Evolutionary conservation across 306 rosid species (phyloP).

Genomic region (Dalbergia cultrata): DNA sequence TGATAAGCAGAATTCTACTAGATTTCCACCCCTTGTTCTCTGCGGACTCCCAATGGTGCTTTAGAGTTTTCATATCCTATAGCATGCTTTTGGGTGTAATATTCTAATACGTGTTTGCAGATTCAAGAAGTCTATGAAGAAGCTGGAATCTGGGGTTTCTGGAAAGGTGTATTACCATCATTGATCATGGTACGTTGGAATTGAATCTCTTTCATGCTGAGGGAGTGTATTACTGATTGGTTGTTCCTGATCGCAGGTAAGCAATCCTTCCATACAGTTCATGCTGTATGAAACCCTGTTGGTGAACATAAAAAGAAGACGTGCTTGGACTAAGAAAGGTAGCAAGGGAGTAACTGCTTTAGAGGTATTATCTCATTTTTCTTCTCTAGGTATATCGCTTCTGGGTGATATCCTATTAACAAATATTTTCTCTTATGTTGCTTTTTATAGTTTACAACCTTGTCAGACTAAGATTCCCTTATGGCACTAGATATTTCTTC

Average conservation of each 20-base stretch:
- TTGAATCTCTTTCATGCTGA: conserved; percentile 41
- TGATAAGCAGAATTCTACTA: neutral
- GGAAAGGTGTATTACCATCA: conserved; percentile 94
- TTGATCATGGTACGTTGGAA: conserved; percentile 85
- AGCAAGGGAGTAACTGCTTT: conserved; percentile 69
- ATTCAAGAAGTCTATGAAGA: conserved; percentile 83
- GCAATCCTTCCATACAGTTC: conserved; percentile 98
- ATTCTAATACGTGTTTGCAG: conserved; percentile 53
- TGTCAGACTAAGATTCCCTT: conserved; percentile 43
- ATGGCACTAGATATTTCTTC: conserved; percentile 76
- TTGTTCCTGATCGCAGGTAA: conserved; percentile 71
- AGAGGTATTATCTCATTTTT: conserved; percentile 66
- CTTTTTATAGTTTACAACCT: conserved; percentile 12
- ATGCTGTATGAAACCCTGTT: conserved; percentile 96
- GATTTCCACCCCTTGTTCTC: neutral
- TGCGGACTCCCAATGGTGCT: conserved; percentile 6
- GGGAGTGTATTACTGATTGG: conserved; percentile 51
- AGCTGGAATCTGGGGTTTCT: conserved; percentile 86
- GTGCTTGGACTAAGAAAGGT: conserved; percentile 54
- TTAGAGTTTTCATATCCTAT: conserved; percentile 17
- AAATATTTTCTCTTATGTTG: conserved; percentile 18
- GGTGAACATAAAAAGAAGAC: conserved; percentile 71
- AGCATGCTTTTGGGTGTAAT: conserved; percentile 11
- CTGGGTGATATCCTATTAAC: conserved; percentile 9
- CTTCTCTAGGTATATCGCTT: neutral